Conservation (phyloP, 2,329 filamentous ascomycete species). For the Tolypocladium tropicale region DNA sequence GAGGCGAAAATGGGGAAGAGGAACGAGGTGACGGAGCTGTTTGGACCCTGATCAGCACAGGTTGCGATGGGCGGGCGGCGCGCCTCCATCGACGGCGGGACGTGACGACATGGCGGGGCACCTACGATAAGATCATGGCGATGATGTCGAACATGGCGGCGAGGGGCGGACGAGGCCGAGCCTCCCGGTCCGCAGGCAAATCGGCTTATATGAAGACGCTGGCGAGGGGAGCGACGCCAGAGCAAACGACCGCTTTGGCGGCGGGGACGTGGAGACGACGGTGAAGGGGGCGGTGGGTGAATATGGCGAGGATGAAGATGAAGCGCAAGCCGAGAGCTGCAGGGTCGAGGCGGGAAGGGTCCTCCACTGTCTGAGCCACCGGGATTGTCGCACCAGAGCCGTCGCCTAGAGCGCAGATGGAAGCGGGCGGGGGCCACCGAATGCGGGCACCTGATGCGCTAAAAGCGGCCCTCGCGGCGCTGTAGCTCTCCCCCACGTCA, state of each 20-base stretch:
- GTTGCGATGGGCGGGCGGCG: background rate
- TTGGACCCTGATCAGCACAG: background rate
- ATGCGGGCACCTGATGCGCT: conserved; percentile 2
- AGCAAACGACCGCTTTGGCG: background rate
- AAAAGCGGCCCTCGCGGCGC: background rate
- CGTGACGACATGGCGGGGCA: conserved; percentile 12
- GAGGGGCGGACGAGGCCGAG: conserved; percentile 10
- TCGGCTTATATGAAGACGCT: background rate
- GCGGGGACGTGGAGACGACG: background rate
- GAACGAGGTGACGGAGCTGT: conserved; percentile 75
- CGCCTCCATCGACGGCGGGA: background rate
- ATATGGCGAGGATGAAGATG: background rate
- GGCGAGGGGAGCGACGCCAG: background rate
- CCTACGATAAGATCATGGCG: conserved; percentile 69
- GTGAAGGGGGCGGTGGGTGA: background rate
- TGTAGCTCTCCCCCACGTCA: background rate
- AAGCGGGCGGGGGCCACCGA: background rate
- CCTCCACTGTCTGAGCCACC: background rate
- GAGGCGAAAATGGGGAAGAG: conserved; percentile 94
- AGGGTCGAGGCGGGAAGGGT: background rate
- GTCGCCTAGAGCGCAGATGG: background rate
- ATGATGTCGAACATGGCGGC: conserved; percentile 65
- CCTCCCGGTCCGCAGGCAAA: conserved; percentile 13
- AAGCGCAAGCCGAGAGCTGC: background rate
- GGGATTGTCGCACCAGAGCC: background rate